phyloP scores from a whole-genome alignment of 208 protist genomes.

The Trypanosoma melophagium region DNA sequence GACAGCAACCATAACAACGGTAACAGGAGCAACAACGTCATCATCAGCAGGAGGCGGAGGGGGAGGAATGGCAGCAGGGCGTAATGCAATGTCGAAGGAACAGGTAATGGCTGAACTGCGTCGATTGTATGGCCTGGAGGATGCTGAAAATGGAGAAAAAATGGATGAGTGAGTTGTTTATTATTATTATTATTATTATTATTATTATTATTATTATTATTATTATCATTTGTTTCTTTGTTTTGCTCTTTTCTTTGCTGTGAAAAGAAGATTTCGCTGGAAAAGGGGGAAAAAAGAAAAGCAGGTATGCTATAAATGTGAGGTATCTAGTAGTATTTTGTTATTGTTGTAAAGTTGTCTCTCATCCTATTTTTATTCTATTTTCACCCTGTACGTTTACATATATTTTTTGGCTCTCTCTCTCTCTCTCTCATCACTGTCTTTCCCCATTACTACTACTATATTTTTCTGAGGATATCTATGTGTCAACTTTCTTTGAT shows the following conservation, averaged over 20 bases:
- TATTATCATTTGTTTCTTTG: no score
- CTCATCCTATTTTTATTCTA: conserved; percentile 19
- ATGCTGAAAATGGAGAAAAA: background rate
- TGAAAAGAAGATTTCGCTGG: no score
- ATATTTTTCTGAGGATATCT: background rate
- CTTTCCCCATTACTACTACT: background rate
- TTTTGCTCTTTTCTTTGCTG: no score
- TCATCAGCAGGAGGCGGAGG: no score
- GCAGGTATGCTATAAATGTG: background rate
- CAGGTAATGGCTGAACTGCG: conserved; percentile 11
- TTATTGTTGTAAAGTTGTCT: conserved; percentile 1
- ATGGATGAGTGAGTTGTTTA: background rate
- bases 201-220: no score
- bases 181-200: conserved; percentile 7
- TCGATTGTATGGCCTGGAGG: conserved; percentile 12
- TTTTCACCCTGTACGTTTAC: conserved; percentile 8
- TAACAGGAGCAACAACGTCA: background rate
- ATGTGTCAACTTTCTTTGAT: conserved; percentile 2
- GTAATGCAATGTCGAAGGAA: conserved; percentile 7
- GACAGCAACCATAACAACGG: background rate
- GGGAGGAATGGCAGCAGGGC: no score
- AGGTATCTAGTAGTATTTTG: conserved; percentile 7
- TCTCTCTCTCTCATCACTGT: no score
- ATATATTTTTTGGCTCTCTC: conserved; percentile 8
- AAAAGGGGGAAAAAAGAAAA: background rate